These are phyloP conservation scores for Kluyveromyces lactis DNA, from an alignment of 805 yeast species.

Conservation along the genomic window DNA sequence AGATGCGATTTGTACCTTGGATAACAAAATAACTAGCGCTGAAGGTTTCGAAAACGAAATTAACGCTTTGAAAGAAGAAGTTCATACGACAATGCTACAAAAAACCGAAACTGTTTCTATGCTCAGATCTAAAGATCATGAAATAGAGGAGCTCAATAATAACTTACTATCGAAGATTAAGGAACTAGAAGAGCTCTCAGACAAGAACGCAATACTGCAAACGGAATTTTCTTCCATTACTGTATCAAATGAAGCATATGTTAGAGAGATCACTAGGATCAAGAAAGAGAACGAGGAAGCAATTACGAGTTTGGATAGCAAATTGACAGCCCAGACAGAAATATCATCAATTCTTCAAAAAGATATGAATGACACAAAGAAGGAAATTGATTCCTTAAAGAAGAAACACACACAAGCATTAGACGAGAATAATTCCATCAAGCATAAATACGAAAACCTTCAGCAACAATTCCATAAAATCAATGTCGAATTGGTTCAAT, in stretches of 20 bases:
- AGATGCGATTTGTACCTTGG: background rate
- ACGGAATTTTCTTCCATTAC: background rate
- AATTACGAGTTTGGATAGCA: constrained; percentile 22
- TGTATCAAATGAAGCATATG: background rate
- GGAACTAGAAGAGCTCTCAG: constrained; percentile 5
- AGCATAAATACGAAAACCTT: constrained; percentile 14
- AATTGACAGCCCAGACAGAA: constrained; percentile 30
- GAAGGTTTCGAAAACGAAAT: constrained; percentile 15
- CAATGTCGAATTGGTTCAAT: constrained; percentile 23
- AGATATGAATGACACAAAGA: constrained; percentile 22
- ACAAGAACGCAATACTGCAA: background rate
- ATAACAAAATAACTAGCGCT: constrained; percentile 3
- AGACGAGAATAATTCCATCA: constrained; percentile 12
- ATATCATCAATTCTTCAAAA: constrained; percentile 24
- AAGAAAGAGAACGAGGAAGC: background rate
- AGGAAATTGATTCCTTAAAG: constrained; percentile 15
- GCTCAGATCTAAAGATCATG: constrained; percentile 7
- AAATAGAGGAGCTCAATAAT: constrained; percentile 14
- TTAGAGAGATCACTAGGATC: background rate
- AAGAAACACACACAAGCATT: constrained; percentile 12
- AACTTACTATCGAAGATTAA: constrained; percentile 8
- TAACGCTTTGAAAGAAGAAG: constrained; percentile 13
- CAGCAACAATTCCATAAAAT: constrained; percentile 26
- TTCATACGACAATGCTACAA: constrained; percentile 17
- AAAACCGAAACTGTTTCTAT: constrained; percentile 17